phyloP scores from a whole-genome alignment of 306 rosid genomes.

The Cotoneaster glaucophyllus region DNA sequence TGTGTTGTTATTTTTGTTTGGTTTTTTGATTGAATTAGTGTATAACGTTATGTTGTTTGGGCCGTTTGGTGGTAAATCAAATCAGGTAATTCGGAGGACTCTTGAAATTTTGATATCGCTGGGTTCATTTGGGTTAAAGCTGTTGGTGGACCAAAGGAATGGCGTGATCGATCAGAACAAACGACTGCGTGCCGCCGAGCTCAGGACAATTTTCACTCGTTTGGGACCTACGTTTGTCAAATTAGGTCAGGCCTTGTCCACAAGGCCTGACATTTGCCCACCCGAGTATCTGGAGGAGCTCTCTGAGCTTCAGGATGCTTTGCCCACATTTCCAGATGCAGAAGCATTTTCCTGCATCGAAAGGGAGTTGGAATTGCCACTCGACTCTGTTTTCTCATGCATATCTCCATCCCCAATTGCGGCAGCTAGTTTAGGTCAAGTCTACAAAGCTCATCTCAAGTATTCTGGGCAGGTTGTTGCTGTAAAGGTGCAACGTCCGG shows the following conservation, averaged over 20 bases:
- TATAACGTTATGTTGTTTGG: too few relatives aligned
- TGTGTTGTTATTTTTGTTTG: too few relatives aligned
- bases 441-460: constrained; percentile 74
- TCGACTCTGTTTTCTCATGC: constrained; percentile 62
- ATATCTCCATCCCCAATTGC: constrained; percentile 79
- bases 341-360: constrained; percentile 87
- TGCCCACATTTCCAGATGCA: constrained; percentile 81
- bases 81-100: constrained; percentile 65
- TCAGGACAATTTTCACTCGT: constrained; percentile 53
- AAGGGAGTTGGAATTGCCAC: constrained; percentile 61
- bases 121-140: constrained; percentile 52
- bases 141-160: constrained; percentile 54
- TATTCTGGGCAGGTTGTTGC: constrained; percentile 67
- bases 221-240: constrained; percentile 98
- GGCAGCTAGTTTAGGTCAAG: constrained; percentile 99
- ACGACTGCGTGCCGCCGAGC: constrained; percentile 63
- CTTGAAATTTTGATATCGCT: constrained; percentile 49
- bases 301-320: constrained; percentile 88
- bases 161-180: constrained; percentile 54
- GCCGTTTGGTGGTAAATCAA: background rate
- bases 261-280: constrained; percentile 91
- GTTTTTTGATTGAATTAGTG: too few relatives aligned
- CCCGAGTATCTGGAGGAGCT: constrained; percentile 85
- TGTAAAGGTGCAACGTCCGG: constrained; percentile 95
- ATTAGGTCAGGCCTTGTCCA: constrained; percentile 91